Base-by-base conservation (phyloP, 2,329 filamentous ascomycete species). In the Lachnellula occidentalis region DNA sequence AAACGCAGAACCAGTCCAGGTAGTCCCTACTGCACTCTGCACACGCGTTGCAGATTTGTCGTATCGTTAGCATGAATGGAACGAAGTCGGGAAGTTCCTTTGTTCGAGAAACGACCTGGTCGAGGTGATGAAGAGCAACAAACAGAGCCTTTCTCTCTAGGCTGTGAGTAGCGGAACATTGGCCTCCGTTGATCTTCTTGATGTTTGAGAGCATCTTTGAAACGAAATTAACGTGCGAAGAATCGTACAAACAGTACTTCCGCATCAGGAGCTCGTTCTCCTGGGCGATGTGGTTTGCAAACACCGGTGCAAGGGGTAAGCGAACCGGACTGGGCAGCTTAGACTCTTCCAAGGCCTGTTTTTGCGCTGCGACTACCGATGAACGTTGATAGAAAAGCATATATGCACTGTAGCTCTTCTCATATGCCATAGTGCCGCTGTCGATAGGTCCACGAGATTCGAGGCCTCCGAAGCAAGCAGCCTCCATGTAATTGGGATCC, bases 381-480 rank as follows among this genome's bases (percentile, higher is more conserved):
- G 85, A 81, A 48, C 94, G 84, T 69, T 96, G 88, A 69, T 99
- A 99, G 70, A 99, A 97, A 8, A 99, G 79, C 89, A 99, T 97
- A 70, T 99, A 99, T 12, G 92, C 94, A 69, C 90, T 97, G 76
- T 86, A 86, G 4, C 81, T 80, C 70, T 92, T 92, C 64, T 85
- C 81, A 60, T 79, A 83, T 0, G 75, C 61, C 17, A 76, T 68
- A 56, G 74, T 73, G 63, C 74, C 71, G 48, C 64, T 66, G 57
- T 79, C 73, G 64, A 76, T 73, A 58, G 78, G 64, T 56, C 73
- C 60, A 8, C 78, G 74, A 55, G 78, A 78, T 55, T 87, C 84
- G 4, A 74, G 67, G 1, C 89, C 89, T n/a, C 89, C 89, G 73
- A 91, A 96, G 63, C 92, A 94, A 42, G 86, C 81, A 51, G 79